Conservation (phyloP, 169 alveolate species). For the Plasmodium sp. region DNA sequence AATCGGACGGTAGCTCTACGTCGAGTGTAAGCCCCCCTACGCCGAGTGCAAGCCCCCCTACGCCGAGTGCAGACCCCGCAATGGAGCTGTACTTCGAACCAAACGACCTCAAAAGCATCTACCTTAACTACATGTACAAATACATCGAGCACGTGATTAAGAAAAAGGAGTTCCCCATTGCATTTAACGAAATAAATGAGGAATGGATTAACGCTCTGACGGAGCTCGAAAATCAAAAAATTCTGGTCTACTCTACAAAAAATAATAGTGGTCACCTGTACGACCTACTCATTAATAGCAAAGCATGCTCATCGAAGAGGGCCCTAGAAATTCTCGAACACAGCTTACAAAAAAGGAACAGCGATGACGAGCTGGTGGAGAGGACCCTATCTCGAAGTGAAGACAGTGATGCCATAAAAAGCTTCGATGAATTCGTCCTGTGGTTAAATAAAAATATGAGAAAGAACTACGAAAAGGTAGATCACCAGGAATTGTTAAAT, state of each 20-base stretch:
- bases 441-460: conserved; percentile 56
- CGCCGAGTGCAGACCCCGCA: neutral
- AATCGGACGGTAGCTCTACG: neutral
- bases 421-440: conserved; percentile 57
- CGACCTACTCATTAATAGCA: conserved; percentile 65
- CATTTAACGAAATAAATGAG: conserved; percentile 46
- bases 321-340: conserved; percentile 30
- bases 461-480: conserved; percentile 22
- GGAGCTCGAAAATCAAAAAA: conserved; percentile 72
- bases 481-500: conserved; percentile 12
- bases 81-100: conserved; percentile 35
- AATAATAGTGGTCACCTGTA: conserved; percentile 57
- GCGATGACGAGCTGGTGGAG: conserved; percentile 28
- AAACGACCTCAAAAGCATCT: conserved; percentile 37
- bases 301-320: conserved; percentile 70
- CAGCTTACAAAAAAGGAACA: conserved; percentile 36
- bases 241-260: conserved; percentile 48
- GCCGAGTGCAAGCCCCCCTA: neutral
- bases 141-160: conserved; percentile 45
- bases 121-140: conserved; percentile 62
- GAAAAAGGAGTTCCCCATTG: conserved; percentile 57
- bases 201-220: conserved; percentile 63
- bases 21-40: neutral
- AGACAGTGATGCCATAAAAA: conserved; percentile 42
- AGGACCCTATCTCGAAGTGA: conserved; percentile 56